Conservation (phyloP, 1,139 yeast genomes). For the Candida glucosophila region DNA sequence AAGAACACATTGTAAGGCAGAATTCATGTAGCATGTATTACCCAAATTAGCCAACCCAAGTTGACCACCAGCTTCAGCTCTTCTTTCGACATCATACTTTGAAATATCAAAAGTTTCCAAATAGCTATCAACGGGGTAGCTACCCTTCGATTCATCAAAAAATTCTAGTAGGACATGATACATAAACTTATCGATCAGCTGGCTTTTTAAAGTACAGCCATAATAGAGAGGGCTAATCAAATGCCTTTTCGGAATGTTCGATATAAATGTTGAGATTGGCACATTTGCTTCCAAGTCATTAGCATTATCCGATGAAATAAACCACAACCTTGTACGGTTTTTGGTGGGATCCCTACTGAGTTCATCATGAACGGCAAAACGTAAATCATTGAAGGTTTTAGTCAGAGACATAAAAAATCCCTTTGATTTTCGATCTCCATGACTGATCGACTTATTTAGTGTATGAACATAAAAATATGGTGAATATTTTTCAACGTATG, state of each 20-base stretch:
- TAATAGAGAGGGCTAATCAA: slow-evolving; percentile 20
- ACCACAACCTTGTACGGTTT: slow-evolving; percentile 28
- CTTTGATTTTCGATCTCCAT: slow-evolving; percentile 7
- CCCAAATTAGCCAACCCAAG: slow-evolving; percentile 77
- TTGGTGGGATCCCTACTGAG: slow-evolving; percentile 11
- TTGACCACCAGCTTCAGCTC: slow-evolving; percentile 21
- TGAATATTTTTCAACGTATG: slow-evolving; percentile 45
- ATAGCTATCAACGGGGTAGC: slow-evolving; percentile 23
- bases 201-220: slow-evolving; percentile 18
- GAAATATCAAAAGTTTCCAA: slow-evolving; percentile 11
- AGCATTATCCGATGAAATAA: slow-evolving; percentile 18
- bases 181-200: slow-evolving; percentile 19
- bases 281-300: slow-evolving; percentile 18
- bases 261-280: slow-evolving; percentile 19
- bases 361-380: too few species aligned
- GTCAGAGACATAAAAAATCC: slow-evolving; percentile 21
- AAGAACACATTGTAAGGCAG: slow-evolving; percentile 83
- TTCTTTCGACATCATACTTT: slow-evolving; percentile 10
- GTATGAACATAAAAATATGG: slow-evolving; percentile 46
- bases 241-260: slow-evolving; percentile 21
- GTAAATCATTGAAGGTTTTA: slow-evolving; percentile 25
- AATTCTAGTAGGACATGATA: slow-evolving; percentile 30
- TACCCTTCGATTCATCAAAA: slow-evolving; percentile 12
- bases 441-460: slow-evolving; percentile 19
- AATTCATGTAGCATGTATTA: slow-evolving; percentile 94